Base-by-base conservation (phyloP, 2,329 filamentous ascomycete species). In the Tolypocladium amazonense region DNA sequence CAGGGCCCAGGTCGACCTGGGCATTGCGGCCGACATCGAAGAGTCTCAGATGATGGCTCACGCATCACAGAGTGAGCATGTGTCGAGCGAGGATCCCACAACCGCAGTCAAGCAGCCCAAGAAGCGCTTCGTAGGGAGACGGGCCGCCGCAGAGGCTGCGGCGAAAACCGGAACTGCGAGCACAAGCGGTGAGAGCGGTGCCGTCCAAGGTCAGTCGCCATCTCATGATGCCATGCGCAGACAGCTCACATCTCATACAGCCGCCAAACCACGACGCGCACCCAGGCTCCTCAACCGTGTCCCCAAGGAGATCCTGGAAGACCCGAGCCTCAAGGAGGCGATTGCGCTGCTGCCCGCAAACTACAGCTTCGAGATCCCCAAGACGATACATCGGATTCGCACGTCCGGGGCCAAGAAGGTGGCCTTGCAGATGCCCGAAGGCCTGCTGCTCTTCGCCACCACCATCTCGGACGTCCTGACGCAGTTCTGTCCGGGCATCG, bases 291-390 rank as follows among this genome's bases (percentile, higher is more conserved):
- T 97, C 62, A 97, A 97, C 71, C 90, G 94, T 70, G 89, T 99
- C 1, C 93, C 94, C 2, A 81, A 87, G 20, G 88, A 93, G 64
- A 96, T 99, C 63, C 80, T 94, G 25, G 82, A 96, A 64, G 88
- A 99, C 69, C 79, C 86, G 56, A 89, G 88, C 56, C 89, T 99
- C 69, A 93, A 93, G 72, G 88, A 87, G 53, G 94, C 94, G 4
- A 92, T 97, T 61, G 81, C 86, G 7, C 82, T 99, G 38, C 84
- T 99, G 2, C 94, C 94, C 1, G 79, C 85, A n/a, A 99, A 99
- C 78, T 99, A 99, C 81, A 93, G 90, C 67, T 99, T 99, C 72
- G 94, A 99, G 77, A 92, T 99, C 59, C 94, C 91, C 71, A 99
- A 99, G 77, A 99, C 94, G 11, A 95, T 99, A 68, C 92, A 97